A percentile compares a stretch with the other conserved stretches of the same genome.
These are phyloP conservation scores for Hortiboletus campestris DNA, from an alignment of 768 basidiomycete species.

Conservation along the genomic window DNA sequence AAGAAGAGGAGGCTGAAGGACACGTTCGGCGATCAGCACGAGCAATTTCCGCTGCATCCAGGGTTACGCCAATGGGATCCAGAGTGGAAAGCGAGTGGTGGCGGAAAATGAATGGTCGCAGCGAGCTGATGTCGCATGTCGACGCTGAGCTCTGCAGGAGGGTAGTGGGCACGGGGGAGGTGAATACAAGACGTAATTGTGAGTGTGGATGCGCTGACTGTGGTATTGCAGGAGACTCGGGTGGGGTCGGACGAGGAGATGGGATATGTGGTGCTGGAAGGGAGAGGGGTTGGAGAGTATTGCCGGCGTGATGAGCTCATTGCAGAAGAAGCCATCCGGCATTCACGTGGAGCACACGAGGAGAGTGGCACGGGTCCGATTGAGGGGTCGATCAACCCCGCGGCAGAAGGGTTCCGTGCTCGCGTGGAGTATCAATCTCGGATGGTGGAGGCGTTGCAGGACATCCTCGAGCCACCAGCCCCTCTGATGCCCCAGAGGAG, in stretches of 20 bases:
- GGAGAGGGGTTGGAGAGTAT: slow-evolving; percentile 30
- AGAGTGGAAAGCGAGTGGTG: slow-evolving; percentile 22
- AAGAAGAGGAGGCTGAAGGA: slow-evolving; percentile 30
- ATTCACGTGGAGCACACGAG: slow-evolving; percentile 45
- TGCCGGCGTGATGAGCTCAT: slow-evolving; percentile 50
- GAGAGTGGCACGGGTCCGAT: slow-evolving; percentile 30
- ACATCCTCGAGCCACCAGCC: slow-evolving; percentile 42
- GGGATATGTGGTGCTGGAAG: slow-evolving; percentile 43
- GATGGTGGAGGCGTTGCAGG: slow-evolving; percentile 47
- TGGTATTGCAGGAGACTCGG: slow-evolving; percentile 16
- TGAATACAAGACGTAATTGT: slow-evolving; percentile 23
- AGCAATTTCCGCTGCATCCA: slow-evolving; percentile 33
- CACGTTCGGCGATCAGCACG: slow-evolving; percentile 29
- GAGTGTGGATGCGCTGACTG: slow-evolving; percentile 7
- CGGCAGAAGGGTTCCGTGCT: slow-evolving; percentile 33
- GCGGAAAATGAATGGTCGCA: slow-evolving; percentile 30
- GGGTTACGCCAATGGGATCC: slow-evolving; percentile 18
- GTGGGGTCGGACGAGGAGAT: slow-evolving; percentile 46
- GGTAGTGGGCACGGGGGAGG: slow-evolving; percentile 39
- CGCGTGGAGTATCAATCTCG: slow-evolving; percentile 45
- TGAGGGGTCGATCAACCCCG: slow-evolving; percentile 36
- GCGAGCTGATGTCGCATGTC: slow-evolving; percentile 52
- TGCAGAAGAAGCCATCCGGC: slow-evolving; percentile 42
- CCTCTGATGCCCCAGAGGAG: slow-evolving; percentile 43
- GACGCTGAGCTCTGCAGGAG: slow-evolving; percentile 49